Evolutionary conservation across 148 eudicot genomes (phyloP).

Genomic region (Rhododendron simsii): DNA sequence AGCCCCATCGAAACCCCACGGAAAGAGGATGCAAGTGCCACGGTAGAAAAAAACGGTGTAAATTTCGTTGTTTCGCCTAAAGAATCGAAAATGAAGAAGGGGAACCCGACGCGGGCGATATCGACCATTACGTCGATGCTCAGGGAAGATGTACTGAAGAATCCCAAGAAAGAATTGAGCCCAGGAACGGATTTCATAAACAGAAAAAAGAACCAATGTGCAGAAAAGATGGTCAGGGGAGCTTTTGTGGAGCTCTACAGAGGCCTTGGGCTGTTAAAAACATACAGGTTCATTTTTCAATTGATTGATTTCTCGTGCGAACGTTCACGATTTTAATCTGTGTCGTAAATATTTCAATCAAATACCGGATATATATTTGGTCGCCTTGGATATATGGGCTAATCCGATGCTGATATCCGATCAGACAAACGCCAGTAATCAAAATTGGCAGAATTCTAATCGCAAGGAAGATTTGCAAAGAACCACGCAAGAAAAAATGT

Average conservation of each 20-base stretch:
- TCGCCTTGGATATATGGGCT: neutral
- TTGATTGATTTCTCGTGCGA: too few species aligned
- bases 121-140: slow-evolving; percentile 67
- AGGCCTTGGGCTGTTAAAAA: slow-evolving; percentile 82
- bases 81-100: slow-evolving; percentile 49
- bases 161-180: slow-evolving; percentile 49
- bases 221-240: slow-evolving; percentile 89
- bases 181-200: slow-evolving; percentile 51
- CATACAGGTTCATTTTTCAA: slow-evolving; percentile 54
- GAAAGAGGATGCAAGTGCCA: slow-evolving; percentile 67
- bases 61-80: slow-evolving; percentile 45
- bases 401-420: neutral
- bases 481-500: too few species aligned
- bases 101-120: slow-evolving; percentile 66
- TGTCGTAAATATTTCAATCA: too few species aligned
- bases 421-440: neutral
- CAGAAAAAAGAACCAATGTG: slow-evolving; percentile 77
- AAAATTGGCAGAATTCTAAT: too few species aligned
- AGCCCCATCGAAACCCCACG: slow-evolving; percentile 38
- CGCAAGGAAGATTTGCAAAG: too few species aligned
- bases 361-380: neutral
- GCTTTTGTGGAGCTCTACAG: slow-evolving; percentile 89
- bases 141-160: slow-evolving; percentile 82
- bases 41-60: slow-evolving; percentile 71
- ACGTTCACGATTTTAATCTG: too few species aligned